Evolutionary conservation across 441 rosid genomes (phyloP), one percentile per base, ranked within the genome.

Genomic region (Euphorbia schlechtendalii): DNA sequence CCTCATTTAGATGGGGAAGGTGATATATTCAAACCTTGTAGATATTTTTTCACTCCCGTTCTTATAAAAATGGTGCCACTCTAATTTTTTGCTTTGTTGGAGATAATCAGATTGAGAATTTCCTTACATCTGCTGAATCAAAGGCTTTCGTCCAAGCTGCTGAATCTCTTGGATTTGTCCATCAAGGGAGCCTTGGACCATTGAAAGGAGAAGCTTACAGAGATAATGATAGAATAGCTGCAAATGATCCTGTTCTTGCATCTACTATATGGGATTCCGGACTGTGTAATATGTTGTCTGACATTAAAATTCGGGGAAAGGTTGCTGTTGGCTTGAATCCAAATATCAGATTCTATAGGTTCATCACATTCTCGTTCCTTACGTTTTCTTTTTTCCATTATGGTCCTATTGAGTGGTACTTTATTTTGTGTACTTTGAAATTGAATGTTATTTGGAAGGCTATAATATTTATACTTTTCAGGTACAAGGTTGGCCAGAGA

Each of bases 181-280:
- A 84, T 73, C 98, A 86, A 74, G 96, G 97, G 67, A 90, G 96
- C 74, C 96, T 81, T 69, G 97, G 99, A 13, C 99, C 99, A 22
- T 71, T 87, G 8, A 79, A 79, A 68, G 97, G 99, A 11, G 99
- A 90, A 84, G 97, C 97, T 64, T 93, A 77, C 56, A 78, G 97
- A 55, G 98, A 90, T 75, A 88, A 90, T 66, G 95, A 88, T 64
- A 77, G 99, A 64, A 79, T 87, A 60, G 78, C 92, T 41, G 86
- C 76, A 46, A 76, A 80, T 34, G 96, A 93, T 80, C 79, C 93
- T 46, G 68, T 72, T 66, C 95, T 90, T 55, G 95, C 90, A 0
- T 81, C 74, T 66, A 51, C 77, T 7, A 4, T 88, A 48, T 93
- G 99, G 97, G 86, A 81, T 53, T 83, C 96, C 40, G 99, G 95